These are phyloP conservation scores for Ettlia oleoabundans DNA, from an alignment of 139 green algal species.

Conservation along the genomic window DNA sequence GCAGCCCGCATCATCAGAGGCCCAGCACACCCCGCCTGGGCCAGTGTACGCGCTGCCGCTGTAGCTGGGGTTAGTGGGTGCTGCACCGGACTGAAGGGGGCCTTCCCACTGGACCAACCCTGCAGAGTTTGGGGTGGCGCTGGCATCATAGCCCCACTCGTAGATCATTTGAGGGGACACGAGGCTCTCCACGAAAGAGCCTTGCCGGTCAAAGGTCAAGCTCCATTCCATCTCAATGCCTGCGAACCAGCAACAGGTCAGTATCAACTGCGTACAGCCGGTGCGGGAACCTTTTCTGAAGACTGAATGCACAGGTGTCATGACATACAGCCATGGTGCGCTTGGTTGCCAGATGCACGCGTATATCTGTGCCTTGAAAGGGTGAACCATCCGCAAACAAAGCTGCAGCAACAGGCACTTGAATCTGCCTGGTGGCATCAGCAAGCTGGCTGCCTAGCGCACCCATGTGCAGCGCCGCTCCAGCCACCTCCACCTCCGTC, in stretches of 20 bases:
- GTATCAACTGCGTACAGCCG: too few relatives aligned
- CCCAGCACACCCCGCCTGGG: conserved; percentile 7
- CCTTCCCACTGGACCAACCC: background rate
- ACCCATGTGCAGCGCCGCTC: conserved; percentile 5
- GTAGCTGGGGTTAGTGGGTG: background rate
- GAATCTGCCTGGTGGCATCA: too few relatives aligned
- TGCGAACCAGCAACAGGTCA: too few relatives aligned
- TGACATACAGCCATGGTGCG: too few relatives aligned
- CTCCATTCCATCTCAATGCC: conserved; percentile 18
- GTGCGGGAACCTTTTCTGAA: too few relatives aligned
- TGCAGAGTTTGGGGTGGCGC: background rate
- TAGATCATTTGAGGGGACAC: background rate
- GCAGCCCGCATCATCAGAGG: conserved; percentile 14
- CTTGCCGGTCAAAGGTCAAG: background rate
- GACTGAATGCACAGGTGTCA: too few relatives aligned
- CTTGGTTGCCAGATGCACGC: too few relatives aligned
- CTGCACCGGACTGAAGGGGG: background rate
- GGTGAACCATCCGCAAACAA: too few relatives aligned
- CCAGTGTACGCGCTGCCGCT: background rate
- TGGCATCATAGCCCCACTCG: conserved; percentile 12
- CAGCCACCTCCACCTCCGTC: background rate
- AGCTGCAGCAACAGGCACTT: too few relatives aligned
- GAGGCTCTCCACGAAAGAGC: conserved; percentile 11
- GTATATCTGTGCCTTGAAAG: too few relatives aligned
- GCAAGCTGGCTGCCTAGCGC: too few relatives aligned